Conservation (phyloP, 352 stramenopile genomes). For the Phytophthora multivora region DNA sequence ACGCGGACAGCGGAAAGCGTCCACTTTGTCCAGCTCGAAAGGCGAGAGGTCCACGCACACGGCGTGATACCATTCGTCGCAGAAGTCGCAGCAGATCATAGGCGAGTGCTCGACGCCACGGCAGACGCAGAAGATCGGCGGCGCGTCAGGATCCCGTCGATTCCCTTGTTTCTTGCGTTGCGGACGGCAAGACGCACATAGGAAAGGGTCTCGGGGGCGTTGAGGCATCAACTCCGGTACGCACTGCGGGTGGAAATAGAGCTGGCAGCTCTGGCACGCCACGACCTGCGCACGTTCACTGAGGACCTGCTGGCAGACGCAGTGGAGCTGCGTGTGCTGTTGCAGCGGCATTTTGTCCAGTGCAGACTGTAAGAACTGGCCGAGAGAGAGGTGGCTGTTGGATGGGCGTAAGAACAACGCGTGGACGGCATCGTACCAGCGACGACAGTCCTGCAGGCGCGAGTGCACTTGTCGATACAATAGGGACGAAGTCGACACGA, state of each 20-base stretch:
- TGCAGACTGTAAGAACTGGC: conserved; percentile 52
- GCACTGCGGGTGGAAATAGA: conserved; percentile 67
- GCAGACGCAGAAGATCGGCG: conserved; percentile 74
- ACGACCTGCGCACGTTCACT: conserved; percentile 55
- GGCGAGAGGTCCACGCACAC: conserved; percentile 67
- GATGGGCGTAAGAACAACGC: conserved; percentile 61
- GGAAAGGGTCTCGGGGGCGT: conserved; percentile 13
- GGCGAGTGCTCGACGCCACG: conserved; percentile 60
- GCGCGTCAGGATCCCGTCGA: neutral
- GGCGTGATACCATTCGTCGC: conserved; percentile 87
- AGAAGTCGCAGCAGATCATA: conserved; percentile 90
- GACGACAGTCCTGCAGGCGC: conserved; percentile 68
- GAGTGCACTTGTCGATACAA: conserved; percentile 65
- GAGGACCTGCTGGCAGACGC: conserved; percentile 74
- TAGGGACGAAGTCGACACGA: conserved; percentile 66
- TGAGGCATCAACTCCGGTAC: conserved; percentile 33
- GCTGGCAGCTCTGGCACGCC: conserved; percentile 52
- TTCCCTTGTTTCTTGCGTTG: conserved; percentile 14
- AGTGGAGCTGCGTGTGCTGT: conserved; percentile 48
- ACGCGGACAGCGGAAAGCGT: conserved; percentile 75
- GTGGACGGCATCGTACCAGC: conserved; percentile 60
- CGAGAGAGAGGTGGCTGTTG: conserved; percentile 36
- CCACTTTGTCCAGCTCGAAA: conserved; percentile 58
- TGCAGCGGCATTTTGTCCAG: conserved; percentile 38
- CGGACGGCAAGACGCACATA: conserved; percentile 24